Conservation (phyloP, 495 filamentous ascomycete genomes). For the Daldinia childiae region DNA sequence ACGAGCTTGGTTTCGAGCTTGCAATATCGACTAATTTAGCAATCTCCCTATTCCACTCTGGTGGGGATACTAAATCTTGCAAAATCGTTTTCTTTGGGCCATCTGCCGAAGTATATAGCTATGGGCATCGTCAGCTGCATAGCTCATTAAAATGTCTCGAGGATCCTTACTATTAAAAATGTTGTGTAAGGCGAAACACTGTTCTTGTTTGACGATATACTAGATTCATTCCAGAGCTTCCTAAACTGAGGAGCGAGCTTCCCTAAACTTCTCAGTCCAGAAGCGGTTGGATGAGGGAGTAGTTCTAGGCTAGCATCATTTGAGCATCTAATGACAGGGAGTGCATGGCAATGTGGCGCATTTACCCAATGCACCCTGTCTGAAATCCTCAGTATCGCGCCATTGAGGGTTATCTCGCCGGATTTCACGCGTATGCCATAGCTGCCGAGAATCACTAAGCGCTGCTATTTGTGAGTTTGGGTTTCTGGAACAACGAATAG, state of each 20-base stretch:
- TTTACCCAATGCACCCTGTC: conserved; percentile 67
- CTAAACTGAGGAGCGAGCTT: conserved; percentile 74
- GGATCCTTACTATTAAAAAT: conserved; percentile 52
- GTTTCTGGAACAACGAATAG: not conserved
- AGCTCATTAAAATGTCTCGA: not conserved
- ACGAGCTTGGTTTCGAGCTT: conserved; percentile 53
- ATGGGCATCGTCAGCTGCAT: conserved; percentile 26
- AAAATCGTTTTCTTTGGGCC: conserved; percentile 56
- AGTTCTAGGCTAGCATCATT: conserved; percentile 62
- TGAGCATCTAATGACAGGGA: conserved; percentile 73
- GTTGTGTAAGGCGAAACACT: conserved; percentile 30
- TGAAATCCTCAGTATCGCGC: conserved; percentile 68
- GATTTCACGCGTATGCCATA: conserved; percentile 74
- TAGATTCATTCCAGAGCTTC: conserved; percentile 74
- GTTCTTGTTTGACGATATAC: not conserved
- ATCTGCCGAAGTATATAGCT: conserved; percentile 61
- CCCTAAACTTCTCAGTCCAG: conserved; percentile 65
- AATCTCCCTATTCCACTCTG: conserved; percentile 69
- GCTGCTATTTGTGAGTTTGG: conserved; percentile 53
- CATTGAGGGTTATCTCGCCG: conserved; percentile 70
- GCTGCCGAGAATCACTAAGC: conserved; percentile 73
- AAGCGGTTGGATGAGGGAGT: conserved; percentile 58
- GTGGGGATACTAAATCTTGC: conserved; percentile 69
- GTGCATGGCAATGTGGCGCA: conserved; percentile 78
- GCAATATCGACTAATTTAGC: conserved; percentile 51